A percentile compares a stretch with the other conserved stretches of the same genome.
Evolutionary conservation across 176 grass and related monocot species (phyloP).

Genomic region (Themeda triandra): DNA sequence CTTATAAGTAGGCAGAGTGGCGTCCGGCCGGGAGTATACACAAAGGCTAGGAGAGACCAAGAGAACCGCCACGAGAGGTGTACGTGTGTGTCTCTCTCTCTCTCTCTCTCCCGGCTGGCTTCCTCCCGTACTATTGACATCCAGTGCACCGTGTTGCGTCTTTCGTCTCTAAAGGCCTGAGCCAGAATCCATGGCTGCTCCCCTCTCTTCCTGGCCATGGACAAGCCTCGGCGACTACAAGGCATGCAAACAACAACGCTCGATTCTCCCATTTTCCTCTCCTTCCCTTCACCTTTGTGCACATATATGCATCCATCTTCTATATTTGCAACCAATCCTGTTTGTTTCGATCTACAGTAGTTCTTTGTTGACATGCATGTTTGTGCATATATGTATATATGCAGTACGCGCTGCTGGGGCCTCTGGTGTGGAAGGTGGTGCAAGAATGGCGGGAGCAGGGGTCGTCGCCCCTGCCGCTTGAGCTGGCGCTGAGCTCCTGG

Average conservation of each 20-base stretch:
- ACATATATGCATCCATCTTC: too few species aligned
- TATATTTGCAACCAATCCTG: background rate
- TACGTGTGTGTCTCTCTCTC: too few species aligned
- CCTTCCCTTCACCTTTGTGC: background rate
- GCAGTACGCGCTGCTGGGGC: conserved; percentile 69
- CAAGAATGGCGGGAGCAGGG: conserved; percentile 39
- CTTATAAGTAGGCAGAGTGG: conserved; percentile 20
- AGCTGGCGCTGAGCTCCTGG: conserved; percentile 25
- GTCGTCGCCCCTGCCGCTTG: too few species aligned
- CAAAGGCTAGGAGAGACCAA: too few species aligned
- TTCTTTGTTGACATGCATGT: background rate
- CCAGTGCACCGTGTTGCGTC: background rate
- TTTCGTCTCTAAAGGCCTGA: background rate
- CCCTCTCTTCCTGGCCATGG: conserved; percentile 90
- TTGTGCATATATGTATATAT: too few species aligned
- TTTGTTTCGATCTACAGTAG: background rate
- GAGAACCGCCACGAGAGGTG: too few species aligned
- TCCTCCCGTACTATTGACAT: too few species aligned
- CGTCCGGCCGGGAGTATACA: background rate
- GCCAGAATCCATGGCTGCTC: conserved; percentile 31
- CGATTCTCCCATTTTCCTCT: too few species aligned
- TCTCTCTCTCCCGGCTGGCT: background rate
- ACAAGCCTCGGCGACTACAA: conserved; percentile 68
- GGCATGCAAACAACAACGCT: conserved; percentile 29
- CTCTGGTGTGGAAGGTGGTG: conserved; percentile 55